Percentiles rank a stretch among this genome's conserved stretches.
These are phyloP conservation scores for Neurospora hispaniola DNA, from an alignment of 495 filamentous ascomycete species.

Conservation along the genomic window DNA sequence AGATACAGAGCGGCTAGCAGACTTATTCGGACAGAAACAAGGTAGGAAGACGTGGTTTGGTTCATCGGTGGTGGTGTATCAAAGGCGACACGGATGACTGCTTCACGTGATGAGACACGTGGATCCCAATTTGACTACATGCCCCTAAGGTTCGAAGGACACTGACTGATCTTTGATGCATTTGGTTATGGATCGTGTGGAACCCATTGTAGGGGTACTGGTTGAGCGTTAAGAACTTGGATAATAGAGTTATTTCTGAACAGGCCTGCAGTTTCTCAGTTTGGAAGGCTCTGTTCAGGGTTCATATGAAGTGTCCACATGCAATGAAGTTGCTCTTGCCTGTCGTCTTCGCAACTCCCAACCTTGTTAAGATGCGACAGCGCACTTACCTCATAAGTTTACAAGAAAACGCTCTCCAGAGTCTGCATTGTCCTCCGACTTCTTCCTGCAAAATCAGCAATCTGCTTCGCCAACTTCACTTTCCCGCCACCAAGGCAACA, in stretches of 20 bases:
- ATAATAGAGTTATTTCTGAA: too few species aligned
- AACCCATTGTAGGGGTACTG: too few species aligned
- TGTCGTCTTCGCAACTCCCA: background rate
- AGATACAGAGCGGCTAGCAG: background rate
- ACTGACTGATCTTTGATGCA: background rate
- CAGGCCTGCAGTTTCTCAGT: too few species aligned
- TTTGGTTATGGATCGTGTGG: too few species aligned
- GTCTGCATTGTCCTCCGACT: too few species aligned
- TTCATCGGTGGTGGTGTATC: background rate
- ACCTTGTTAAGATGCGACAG: background rate
- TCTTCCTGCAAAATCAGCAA: background rate
- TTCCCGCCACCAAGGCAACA: background rate
- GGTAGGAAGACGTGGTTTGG: background rate
- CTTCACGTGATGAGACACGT: background rate
- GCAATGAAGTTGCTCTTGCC: background rate
- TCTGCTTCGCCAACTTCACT: background rate
- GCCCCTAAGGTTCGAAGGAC: background rate
- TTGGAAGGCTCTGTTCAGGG: too few species aligned
- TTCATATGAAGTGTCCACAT: too few species aligned
- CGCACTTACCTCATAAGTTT: too few species aligned
- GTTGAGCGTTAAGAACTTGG: too few species aligned
- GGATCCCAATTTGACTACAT: background rate
- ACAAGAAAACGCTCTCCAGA: too few species aligned
- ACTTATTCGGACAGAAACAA: background rate
- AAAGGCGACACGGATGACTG: background rate